Base-by-base conservation (phyloP, 148 eudicot species). In the Rhododendron kiyosumense region DNA sequence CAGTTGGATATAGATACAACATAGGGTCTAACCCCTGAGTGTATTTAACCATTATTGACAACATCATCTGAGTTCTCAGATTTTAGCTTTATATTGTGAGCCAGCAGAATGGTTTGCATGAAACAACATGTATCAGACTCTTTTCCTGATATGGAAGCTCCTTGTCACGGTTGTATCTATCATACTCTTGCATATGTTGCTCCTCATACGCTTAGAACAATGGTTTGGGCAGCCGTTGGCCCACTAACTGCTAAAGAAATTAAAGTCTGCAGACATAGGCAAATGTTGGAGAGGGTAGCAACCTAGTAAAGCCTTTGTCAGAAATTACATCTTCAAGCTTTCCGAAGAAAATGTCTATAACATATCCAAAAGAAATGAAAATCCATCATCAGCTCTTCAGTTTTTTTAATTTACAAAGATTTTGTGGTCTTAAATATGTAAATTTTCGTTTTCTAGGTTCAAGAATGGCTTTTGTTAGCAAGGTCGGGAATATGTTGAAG, bases 401-500 rank as follows among this genome's bases (percentile, higher is more conserved):
- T 79, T 48, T 46, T 20, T 17, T 3, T 52, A 52, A 54, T 17
- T 17, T 54, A 54, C 61, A 17, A 28, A 48, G 24, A 79, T 79
- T 61, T 26, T 48, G 38, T 78, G 81, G 18, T 7, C 17, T 46
- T 79, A 13, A 13, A 79, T 46, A 46, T 79, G 82, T 14, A 15
- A 4, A 79, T 79, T 79, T 12, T 46, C 24, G 3, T 61, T 28
- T 86, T 83, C 81, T 59, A 88, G 90, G 91, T 86, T 79, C 78
- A 76, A 86, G 69, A 41, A 95, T 95, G 98, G 96, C 96, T 67
- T 95, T 95, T 87, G 90, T 95, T 32, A 85, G 90, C 81, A 95
- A 89, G 89, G 93, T 89, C 81, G 91, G 94, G 51, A 86, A 77
- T 67, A 74, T 94, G 54, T 89, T 95, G 54, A 88, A 91, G 83